Evolutionary conservation across 176 grass and related monocot genomes (phyloP).

Genomic region (Dendrocalamus sinicus): DNA sequence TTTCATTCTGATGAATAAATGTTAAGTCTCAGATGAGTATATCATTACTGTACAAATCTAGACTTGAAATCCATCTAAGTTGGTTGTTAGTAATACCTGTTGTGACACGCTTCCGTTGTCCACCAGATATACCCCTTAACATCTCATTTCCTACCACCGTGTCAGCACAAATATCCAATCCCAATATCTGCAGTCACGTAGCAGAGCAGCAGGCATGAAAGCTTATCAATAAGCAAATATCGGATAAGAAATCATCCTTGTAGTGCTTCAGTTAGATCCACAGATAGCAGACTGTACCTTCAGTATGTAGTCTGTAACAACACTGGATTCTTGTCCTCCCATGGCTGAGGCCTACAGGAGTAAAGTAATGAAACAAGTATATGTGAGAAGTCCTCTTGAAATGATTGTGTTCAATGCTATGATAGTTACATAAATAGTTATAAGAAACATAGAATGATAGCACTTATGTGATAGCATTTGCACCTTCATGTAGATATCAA

Average conservation of each 20-base stretch:
- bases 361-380: constrained; percentile 30
- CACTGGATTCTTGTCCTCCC: constrained; percentile 72
- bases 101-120: constrained; percentile 90
- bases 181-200: constrained; percentile 69
- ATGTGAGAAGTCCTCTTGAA: constrained; percentile 14
- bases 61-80: constrained; percentile 8
- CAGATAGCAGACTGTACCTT: constrained; percentile 64
- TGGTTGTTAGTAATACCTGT: constrained; percentile 62
- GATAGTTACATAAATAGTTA: background rate
- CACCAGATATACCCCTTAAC: constrained; percentile 91
- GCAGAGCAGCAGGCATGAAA: constrained; percentile 30
- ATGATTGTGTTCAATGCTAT: constrained; percentile 12
- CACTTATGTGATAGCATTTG: background rate
- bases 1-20: background rate
- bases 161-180: constrained; percentile 84
- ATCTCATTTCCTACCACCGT: constrained; percentile 90
- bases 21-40: background rate
- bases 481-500: constrained; percentile 96
- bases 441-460: background rate
- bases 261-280: constrained; percentile 3
- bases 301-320: constrained; percentile 89
- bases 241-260: background rate
- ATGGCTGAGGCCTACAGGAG: constrained; percentile 72
- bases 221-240: constrained; percentile 23
- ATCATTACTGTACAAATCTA: background rate